Base-by-base conservation (phyloP, 768 basidiomycete genomes). In the Podaxis carcinomalis region DNA sequence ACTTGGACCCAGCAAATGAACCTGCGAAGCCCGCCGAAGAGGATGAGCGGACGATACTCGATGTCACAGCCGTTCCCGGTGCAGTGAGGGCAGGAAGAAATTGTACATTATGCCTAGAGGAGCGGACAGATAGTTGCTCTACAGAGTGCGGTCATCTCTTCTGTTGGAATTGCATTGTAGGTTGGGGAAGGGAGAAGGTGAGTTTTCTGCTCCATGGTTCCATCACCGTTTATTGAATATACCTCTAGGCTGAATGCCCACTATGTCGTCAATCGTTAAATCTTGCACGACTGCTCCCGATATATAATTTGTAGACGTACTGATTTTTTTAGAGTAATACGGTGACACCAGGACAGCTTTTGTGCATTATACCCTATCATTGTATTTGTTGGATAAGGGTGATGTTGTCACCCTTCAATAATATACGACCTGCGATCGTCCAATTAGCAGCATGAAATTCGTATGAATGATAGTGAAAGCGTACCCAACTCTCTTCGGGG, bases 321-420 rank as follows among this genome's bases (percentile, higher is more conserved):
- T 52, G 46, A 47, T 37, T 32, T 23, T 23, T 23, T 23, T 46
- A 52, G 36, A 55, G 37, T 35, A 23, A 57, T 40, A 23, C 6
- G 47, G 40, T 27, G 21, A 59, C 36, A 40, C n/a, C 23, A 56
- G 23, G 51, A 51, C 19, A 54, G 51, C n/a, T 42, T 51, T 49
- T 51, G 23, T 27, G 23, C 25, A 42, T 46, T 56, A 51, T 47
- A 55, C 53, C 49, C 27, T 39, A 59, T 64, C 55, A 71, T 44
- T 64, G 62, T 37, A 65, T 68, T 75, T 88, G 90, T 71, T 96
- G 93, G 71, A 98, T 96, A 57, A 95, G 84, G n/a, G 96, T 98
- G 70, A 98, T 98, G 72, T 95, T 97, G 72, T 98, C 96, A 62
- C 96, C 96, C 76, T 98, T 98, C 65, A 98, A 80, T 66, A 98